These are phyloP conservation scores for Adansonia grandidieri DNA, from an alignment of 441 rosid species.

Conservation along the genomic window DNA sequence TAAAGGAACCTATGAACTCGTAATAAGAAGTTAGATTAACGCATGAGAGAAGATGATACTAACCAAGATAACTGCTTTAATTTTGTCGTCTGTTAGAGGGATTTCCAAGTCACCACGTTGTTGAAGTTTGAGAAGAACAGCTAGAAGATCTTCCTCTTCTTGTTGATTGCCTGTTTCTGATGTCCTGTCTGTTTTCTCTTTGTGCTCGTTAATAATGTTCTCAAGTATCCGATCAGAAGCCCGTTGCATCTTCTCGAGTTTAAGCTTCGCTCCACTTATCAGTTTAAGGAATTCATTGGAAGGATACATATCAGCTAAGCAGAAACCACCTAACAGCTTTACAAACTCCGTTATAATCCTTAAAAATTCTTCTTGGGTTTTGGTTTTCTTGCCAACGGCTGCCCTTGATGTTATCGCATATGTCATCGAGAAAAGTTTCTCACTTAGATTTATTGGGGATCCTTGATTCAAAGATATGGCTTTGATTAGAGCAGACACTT, in stretches of 20 bases:
- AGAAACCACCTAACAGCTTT: not conserved
- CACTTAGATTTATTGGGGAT: not conserved
- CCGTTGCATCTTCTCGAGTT: constrained; percentile 26
- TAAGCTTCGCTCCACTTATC: constrained; percentile 24
- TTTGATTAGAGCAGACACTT: not conserved
- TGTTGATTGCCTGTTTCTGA: too few relatives aligned
- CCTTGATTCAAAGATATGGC: not conserved
- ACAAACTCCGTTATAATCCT: not conserved
- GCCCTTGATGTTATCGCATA: not conserved
- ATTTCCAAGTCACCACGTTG: not conserved
- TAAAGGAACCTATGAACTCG: too few relatives aligned
- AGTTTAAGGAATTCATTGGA: constrained; percentile 21
- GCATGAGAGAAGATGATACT: not conserved
- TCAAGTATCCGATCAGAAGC: constrained; percentile 20
- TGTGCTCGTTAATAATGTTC: constrained; percentile 31
- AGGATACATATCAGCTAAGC: constrained; percentile 16
- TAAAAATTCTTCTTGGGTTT: not conserved
- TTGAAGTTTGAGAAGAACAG: constrained; percentile 4
- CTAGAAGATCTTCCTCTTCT: not conserved
- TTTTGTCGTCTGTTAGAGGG: not conserved
- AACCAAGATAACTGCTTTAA: not conserved
- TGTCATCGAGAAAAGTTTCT: not conserved
- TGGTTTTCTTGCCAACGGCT: not conserved
- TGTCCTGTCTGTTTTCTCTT: not conserved
- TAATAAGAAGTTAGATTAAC: too few relatives aligned